phyloP scores from a whole-genome alignment of 495 filamentous ascomycete species.

The Lepraria neglecta region DNA sequence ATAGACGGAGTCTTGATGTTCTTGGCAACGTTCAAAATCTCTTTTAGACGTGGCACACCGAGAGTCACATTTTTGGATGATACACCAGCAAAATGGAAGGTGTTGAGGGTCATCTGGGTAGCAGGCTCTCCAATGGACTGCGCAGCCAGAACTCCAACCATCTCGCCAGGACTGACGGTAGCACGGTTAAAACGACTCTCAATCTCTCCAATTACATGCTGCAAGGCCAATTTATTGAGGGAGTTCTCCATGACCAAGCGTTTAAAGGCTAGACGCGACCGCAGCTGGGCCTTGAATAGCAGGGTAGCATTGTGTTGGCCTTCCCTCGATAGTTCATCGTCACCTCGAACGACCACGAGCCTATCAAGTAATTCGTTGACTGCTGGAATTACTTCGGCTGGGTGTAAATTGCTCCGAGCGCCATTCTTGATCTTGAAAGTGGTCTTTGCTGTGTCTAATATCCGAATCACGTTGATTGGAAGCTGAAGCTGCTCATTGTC shows the following conservation, averaged over 20 bases:
- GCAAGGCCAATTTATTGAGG: slow-evolving; percentile 86
- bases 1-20: slow-evolving; percentile 99
- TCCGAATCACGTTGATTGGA: slow-evolving; percentile 82
- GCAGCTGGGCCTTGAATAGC: slow-evolving; percentile 84
- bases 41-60: slow-evolving; percentile 97
- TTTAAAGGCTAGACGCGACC: slow-evolving; percentile 87
- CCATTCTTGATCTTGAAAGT: slow-evolving; percentile 85
- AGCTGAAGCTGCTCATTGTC: slow-evolving; percentile 79
- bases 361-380: slow-evolving; percentile 69
- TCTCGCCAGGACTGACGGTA: slow-evolving; percentile 83
- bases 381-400: slow-evolving; percentile 77
- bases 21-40: slow-evolving; percentile 94
- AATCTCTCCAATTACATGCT: slow-evolving; percentile 85
- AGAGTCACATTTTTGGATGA: slow-evolving; percentile 99
- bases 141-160: slow-evolving; percentile 96
- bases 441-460: slow-evolving; percentile 81
- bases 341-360: slow-evolving; percentile 76
- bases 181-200: slow-evolving; percentile 78
- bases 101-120: slow-evolving; percentile 99
- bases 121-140: slow-evolving; percentile 98
- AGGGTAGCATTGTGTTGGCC: slow-evolving; percentile 82
- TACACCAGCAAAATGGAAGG: slow-evolving; percentile 99
- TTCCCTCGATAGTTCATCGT: slow-evolving; percentile 73
- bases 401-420: slow-evolving; percentile 80
- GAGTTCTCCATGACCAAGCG: slow-evolving; percentile 75